phyloP scores from a whole-genome alignment of 179 eudicot species.

The Vitellaria paradoxa region DNA sequence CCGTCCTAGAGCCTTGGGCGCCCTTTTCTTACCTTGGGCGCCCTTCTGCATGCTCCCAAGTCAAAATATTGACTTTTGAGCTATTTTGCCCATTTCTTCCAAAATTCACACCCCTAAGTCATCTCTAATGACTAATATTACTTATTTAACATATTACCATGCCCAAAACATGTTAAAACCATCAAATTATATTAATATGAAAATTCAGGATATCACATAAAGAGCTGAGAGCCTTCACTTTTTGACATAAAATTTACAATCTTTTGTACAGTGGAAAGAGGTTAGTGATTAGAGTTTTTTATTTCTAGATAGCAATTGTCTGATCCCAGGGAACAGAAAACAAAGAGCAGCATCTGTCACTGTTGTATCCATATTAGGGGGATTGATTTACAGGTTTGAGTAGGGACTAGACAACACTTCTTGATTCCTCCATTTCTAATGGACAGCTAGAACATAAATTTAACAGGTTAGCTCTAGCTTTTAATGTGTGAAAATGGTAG shows the following conservation, averaged over 20 bases:
- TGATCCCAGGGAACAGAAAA: not conserved
- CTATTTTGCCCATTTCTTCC: too few species aligned
- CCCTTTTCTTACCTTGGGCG: too few species aligned
- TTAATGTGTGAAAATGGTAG: not conserved
- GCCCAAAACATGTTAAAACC: too few species aligned
- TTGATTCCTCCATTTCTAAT: not conserved
- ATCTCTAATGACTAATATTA: too few species aligned
- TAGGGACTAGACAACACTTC: not conserved
- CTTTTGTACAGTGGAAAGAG: conserved; percentile 10
- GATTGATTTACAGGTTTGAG: not conserved
- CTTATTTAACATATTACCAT: too few species aligned
- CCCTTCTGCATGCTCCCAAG: too few species aligned
- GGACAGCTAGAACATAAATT: conserved; percentile 2
- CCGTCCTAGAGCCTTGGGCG: too few species aligned
- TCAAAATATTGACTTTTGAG: too few species aligned
- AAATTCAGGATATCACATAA: too few species aligned
- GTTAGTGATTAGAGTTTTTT: not conserved
- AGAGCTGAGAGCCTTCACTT: not conserved
- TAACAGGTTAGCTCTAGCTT: conserved; percentile 1
- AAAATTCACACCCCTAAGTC: too few species aligned
- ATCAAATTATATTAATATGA: too few species aligned
- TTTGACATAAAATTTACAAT: not conserved
- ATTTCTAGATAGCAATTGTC: not conserved
- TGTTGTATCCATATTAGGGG: not conserved
- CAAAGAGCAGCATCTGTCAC: not conserved